Evolutionary conservation across 139 green algal genomes (phyloP).

Genomic region (Closterium sp.): DNA sequence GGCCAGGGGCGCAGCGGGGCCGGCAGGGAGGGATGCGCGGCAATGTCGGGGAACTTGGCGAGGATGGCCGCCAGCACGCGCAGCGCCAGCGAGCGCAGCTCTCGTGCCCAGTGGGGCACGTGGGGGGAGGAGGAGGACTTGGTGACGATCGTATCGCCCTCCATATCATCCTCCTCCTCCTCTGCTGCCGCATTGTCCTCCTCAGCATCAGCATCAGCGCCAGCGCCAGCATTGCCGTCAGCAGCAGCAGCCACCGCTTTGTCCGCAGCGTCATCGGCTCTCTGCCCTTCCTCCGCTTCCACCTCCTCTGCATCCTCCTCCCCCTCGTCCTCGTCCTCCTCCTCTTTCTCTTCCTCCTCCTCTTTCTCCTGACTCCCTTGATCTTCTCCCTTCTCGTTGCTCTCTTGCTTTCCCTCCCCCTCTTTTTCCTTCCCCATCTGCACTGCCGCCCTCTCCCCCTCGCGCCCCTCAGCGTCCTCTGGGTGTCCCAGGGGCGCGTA

Average conservation of each 20-base stretch:
- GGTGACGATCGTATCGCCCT: not conserved
- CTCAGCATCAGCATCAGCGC: not conserved
- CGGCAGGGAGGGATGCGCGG: not conserved
- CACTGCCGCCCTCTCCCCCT: not conserved
- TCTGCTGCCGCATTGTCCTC: not conserved
- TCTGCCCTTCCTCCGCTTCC: not conserved
- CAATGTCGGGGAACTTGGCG: conserved; percentile 18
- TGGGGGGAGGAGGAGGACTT: not conserved
- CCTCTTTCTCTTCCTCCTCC: not conserved
- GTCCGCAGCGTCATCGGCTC: not conserved
- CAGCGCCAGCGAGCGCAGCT: conserved; percentile 15
- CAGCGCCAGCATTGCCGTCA: not conserved
- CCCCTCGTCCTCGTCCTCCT: not conserved
- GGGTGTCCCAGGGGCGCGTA: not conserved
- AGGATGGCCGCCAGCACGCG: conserved; percentile 1
- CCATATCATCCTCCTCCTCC: not conserved
- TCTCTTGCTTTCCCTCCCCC: not conserved
- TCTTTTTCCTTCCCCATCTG: not conserved
- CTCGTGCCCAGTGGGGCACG: not conserved
- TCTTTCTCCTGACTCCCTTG: not conserved
- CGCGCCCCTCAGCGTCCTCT: not conserved
- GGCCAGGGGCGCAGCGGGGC: not conserved
- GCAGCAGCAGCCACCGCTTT: not conserved
- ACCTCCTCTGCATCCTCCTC: conserved; percentile 9
- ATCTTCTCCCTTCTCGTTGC: not conserved